A percentile compares a stretch with the other conserved stretches of the same genome.
Evolutionary conservation across 257 asterid genomes (phyloP).

Genomic region (Lavandula angustifolia): DNA sequence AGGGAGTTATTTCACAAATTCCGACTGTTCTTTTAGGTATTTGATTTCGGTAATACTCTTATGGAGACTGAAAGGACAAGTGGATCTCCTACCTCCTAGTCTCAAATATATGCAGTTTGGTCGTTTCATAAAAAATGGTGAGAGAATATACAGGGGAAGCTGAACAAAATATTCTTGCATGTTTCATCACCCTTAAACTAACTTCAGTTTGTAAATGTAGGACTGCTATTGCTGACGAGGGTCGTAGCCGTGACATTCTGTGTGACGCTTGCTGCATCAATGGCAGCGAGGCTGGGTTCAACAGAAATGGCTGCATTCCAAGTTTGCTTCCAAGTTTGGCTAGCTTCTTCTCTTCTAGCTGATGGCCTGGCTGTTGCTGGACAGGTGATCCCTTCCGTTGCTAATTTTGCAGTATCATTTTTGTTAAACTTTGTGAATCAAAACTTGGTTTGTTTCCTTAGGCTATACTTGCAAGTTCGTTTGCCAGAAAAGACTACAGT

Average conservation of each 20-base stretch:
- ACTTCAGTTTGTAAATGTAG: constrained; percentile 34
- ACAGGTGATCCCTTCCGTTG: constrained; percentile 44
- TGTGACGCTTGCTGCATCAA: constrained; percentile 77
- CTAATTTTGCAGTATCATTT: background rate
- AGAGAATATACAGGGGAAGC: constrained; percentile 19
- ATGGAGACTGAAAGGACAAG: constrained; percentile 56
- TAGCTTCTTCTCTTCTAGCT: constrained; percentile 78
- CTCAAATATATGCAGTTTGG: constrained; percentile 55
- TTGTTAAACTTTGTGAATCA: background rate
- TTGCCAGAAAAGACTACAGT: constrained; percentile 59
- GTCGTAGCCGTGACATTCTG: constrained; percentile 89
- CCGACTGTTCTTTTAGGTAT: constrained; percentile 51
- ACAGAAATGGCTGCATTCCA: constrained; percentile 90
- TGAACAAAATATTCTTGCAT: no score
- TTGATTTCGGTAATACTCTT: constrained; percentile 62
- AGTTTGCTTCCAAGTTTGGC: constrained; percentile 86
- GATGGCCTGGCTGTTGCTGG: constrained; percentile 91
- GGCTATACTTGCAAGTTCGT: constrained; percentile 80
- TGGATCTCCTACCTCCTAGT: constrained; percentile 64
- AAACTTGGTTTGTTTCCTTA: constrained; percentile 18
- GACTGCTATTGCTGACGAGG: constrained; percentile 63
- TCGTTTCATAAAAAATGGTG: constrained; percentile 75
- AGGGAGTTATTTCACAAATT: constrained; percentile 20
- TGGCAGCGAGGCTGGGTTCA: constrained; percentile 76
- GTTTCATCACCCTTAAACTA: background rate